Percentiles rank a stretch among this genome's conserved stretches.
phyloP scores from a whole-genome alignment of 2,329 filamentous ascomycete species.

The Ceratocystis huliohia region DNA sequence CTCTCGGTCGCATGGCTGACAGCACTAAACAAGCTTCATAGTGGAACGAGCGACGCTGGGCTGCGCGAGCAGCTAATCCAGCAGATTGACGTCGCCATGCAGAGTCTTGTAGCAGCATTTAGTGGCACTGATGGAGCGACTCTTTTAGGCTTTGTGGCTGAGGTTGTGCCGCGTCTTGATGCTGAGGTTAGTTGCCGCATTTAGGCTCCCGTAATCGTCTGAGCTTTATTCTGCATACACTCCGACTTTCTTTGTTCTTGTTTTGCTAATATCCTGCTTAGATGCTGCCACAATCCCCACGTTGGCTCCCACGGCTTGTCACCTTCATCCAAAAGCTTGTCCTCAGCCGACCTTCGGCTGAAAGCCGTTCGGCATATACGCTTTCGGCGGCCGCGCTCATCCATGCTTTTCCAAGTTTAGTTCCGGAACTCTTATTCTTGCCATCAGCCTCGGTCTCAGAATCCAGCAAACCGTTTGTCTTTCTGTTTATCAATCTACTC shows the following conservation, averaged over 20 bases:
- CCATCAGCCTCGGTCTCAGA: constrained; percentile 25
- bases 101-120: constrained; percentile 40
- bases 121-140: constrained; percentile 48
- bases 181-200: constrained; percentile 32
- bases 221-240: background rate
- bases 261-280: constrained; percentile 25
- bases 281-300: constrained; percentile 37
- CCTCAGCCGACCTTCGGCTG: constrained; percentile 41
- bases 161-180: constrained; percentile 38
- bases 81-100: constrained; percentile 38
- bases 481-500: constrained; percentile 51
- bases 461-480: constrained; percentile 43
- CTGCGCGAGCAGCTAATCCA: constrained; percentile 24
- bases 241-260: background rate
- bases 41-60: background rate
- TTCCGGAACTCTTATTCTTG: constrained; percentile 41
- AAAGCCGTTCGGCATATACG: constrained; percentile 46
- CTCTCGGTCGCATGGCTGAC: constrained; percentile 46
- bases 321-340: constrained; percentile 41
- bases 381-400: constrained; percentile 46
- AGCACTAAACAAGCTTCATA: constrained; percentile 27
- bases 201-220: background rate
- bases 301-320: constrained; percentile 40
- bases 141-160: constrained; percentile 44
- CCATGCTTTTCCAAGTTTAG: constrained; percentile 38